These are phyloP conservation scores for Aspergillus neoniger DNA, from an alignment of 2,329 filamentous ascomycete genomes.

Conservation along the genomic window DNA sequence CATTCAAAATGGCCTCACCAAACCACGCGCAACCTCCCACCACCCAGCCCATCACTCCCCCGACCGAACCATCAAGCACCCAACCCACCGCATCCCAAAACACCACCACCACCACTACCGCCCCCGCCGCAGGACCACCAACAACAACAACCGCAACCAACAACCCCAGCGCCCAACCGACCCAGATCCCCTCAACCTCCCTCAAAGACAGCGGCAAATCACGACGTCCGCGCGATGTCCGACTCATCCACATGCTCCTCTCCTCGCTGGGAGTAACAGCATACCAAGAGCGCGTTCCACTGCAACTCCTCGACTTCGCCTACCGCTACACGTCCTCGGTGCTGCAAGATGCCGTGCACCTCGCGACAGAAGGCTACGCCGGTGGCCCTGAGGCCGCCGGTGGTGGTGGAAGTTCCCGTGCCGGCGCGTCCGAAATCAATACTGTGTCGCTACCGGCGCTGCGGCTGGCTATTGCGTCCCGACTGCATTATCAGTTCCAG, in stretches of 20 bases:
- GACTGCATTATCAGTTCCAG: slow-evolving; percentile 63
- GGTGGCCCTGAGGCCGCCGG: slow-evolving; percentile 21
- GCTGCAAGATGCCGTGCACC: slow-evolving; percentile 55
- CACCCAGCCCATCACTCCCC: slow-evolving; percentile 44
- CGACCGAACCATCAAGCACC: slow-evolving; percentile 38
- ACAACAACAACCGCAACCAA: slow-evolving; percentile 25
- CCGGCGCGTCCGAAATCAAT: slow-evolving; percentile 47
- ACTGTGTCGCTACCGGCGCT: slow-evolving; percentile 60
- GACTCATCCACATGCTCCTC: slow-evolving; percentile 54
- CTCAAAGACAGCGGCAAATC: slow-evolving; percentile 50
- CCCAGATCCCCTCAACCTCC: slow-evolving; percentile 46
- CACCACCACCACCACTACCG: slow-evolving; percentile 22
- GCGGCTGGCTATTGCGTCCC: slow-evolving; percentile 61
- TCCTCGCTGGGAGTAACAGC: slow-evolving; percentile 51
- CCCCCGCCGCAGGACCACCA: slow-evolving; percentile 18
- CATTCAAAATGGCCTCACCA: slow-evolving; percentile 37
- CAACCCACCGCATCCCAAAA: background rate
- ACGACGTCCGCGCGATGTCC: slow-evolving; percentile 52
- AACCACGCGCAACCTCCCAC: slow-evolving; percentile 30
- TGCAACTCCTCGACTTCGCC: slow-evolving; percentile 55
- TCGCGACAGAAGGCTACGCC: slow-evolving; percentile 53
- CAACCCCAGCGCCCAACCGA: slow-evolving; percentile 31
- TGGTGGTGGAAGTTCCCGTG: slow-evolving; percentile 22
- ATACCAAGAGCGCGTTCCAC: slow-evolving; percentile 55
- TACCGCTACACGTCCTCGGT: slow-evolving; percentile 57